Evolutionary conservation across 345 rosid genomes (phyloP), one percentile per base, ranked within the genome.

Genomic region (Moricandia moricandioides): DNA sequence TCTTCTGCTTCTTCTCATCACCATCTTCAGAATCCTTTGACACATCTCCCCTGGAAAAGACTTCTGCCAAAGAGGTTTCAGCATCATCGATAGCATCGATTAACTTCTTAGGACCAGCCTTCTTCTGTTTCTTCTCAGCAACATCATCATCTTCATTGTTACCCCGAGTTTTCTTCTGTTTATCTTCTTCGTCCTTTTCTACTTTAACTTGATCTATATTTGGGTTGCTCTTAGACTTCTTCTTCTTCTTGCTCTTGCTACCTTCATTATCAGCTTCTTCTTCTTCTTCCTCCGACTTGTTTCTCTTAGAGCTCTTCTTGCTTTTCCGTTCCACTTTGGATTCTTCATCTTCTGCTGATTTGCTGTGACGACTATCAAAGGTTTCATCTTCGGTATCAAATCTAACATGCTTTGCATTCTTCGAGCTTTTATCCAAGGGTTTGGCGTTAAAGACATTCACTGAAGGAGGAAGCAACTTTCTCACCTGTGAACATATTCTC

Each of bases 381-480:
- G 73, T 67, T 51, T 78, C 75, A 26, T 47, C 74, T 26, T 81
- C 31, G 68, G 24, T 30, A 63, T 80, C 75, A 31, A 77, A 47
- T 26, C 68, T 57, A 5, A 56, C 73, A 71, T 72, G 65, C 72
- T 64, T 79, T 73, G 69, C 80, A 0, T 59, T 80, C 35, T 73
- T 85, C 21, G 80, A 49, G 71, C 49, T 62, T 83, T 82, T 87
- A 34, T 79, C 84, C 51, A 89, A 45, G n/a, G 91, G 89, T 76
- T 72, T 86, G 59, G 96, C 85, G 79, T 94, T 91, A 84, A 91
- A 88, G 56, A 91, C 81, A 57, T 86, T 89, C 86, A 91, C 82
- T 29, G 77, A 77, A 74, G 84, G 13, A 77, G 85, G 91, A 43
- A 90, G 82, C 30, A 84, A 75, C 51, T 79, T 82, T 55, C 75